Evolutionary conservation across 768 basidiomycete species (phyloP), one percentile per base, ranked within the genome.

Genomic region (Dictyophora rubrovolvata): DNA sequence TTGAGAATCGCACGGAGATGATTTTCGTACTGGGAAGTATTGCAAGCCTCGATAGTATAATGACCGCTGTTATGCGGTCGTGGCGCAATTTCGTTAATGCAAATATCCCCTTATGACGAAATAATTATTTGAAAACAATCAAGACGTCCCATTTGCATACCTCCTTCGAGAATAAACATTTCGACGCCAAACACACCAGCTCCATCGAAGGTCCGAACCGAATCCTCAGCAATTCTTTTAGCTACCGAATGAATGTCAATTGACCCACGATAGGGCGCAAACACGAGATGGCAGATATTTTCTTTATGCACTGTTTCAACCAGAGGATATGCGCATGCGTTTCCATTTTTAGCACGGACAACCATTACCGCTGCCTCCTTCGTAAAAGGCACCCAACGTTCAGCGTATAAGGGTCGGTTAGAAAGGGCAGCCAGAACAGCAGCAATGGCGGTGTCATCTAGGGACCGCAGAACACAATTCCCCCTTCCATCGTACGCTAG

Each of bases 51-150:
- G 67, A 98, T 98, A 28, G 94, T 96, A 71, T 97, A 95, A 70
- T 99, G 96, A 0, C 95, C 96, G 9, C 94, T 97, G 73, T 98
- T 99, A 70, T 99, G 96, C 1, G 96, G 95, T 17, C 96, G 82
- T 12, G 96, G 96, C 0, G 96, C 96, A 61, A 99, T 95, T 74
- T 99, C 96, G 71, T 99, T 99, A 63, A 99, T 80, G 28, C 34
- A 48, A 55, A 60, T 33, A 21, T 16, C n/a, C 2, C 28, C 23
- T 10, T 33, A 10, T 47, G 37, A 23, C 5, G 10, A 16, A 6
- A 10, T 20, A 28, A 46, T 46, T 14, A 2, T 46, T 18, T 28
- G 37, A 21, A 22, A 47, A 34, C 47, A 18, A 20, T 37, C 21
- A 48, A 46, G 47, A 33, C 34, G n/a, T 42, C 4, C 12, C 4